Base-by-base conservation (phyloP, 805 yeast species). In the Kodamaea neixiangensis region DNA sequence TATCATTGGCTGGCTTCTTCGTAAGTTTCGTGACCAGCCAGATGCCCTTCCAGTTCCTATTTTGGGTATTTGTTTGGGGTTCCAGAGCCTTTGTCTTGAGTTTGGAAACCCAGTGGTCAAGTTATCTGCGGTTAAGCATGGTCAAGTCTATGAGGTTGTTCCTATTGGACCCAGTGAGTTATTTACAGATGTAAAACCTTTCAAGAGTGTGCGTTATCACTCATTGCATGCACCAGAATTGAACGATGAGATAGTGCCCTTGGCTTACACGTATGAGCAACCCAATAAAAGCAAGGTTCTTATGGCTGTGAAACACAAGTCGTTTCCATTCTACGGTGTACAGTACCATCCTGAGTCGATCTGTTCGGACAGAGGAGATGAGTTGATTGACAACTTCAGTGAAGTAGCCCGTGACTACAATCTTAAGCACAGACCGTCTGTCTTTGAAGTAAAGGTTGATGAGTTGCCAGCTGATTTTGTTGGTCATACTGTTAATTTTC, bases 341-440 rank as follows among this genome's bases (percentile, higher is more conserved):
- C 99, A 94, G 62, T 96, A 92, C 62, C 99, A 94, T 62, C 99
- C 99, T 0, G 99, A 94, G 62, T 90, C 97, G 1, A 82, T 93
- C 37, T 89, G 97, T 59, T 90, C 97, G 0, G 72, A 76, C 11
- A 59, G 70, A 44, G 99, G 99, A 1, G 75, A 62, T 1, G 59
- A 64, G 9, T 64, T 94, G 47, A 66, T 92, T 3, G 55, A 58
- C 7, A 88, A 87, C 62, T 93, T 93, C 63, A 82, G 86, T 76
- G 25, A 41, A 0, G 52, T 80, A 13, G 83, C 87, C 3, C 41
- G 49, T 3, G 48, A 56, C 3, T 74, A 64, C 63, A 75, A 77
- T 49, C 25, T 22, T 7, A 19, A 44, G 10, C 15, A 50, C 33
- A 57, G 76, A 40, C 57, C 55, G 13, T 13, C n/a, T 10, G 44